phyloP scores from a whole-genome alignment of 805 yeast genomes.

The Wickerhamiella vanderwaltii region DNA sequence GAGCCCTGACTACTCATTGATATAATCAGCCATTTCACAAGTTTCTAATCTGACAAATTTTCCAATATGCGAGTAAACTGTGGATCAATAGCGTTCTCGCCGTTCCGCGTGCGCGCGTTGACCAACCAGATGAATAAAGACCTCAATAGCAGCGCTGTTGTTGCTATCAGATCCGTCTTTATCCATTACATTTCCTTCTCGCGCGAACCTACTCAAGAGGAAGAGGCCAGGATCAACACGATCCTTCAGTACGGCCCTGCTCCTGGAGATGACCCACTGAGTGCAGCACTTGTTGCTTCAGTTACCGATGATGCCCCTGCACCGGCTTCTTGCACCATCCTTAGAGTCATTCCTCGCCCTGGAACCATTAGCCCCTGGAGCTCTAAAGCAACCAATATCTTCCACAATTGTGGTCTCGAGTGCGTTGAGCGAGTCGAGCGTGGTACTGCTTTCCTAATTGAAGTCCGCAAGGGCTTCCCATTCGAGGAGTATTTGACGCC shows the following conservation, averaged over 20 bases:
- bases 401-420: slow-evolving; percentile 73
- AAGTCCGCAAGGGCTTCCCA: slow-evolving; percentile 61
- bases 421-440: slow-evolving; percentile 79
- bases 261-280: slow-evolving; percentile 39
- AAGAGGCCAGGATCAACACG: slow-evolving; percentile 35
- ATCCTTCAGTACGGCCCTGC: slow-evolving; percentile 66
- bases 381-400: slow-evolving; percentile 92
- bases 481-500: slow-evolving; percentile 42
- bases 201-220: slow-evolving; percentile 21
- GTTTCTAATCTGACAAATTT: slow-evolving; percentile 6
- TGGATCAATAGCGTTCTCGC: slow-evolving; percentile 85
- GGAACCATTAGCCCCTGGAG: slow-evolving; percentile 99
- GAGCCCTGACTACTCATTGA: too few relatives aligned
- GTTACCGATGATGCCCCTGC: slow-evolving; percentile 21
- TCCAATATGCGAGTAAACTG: slow-evolving; percentile 19
- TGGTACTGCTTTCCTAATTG: slow-evolving; percentile 65
- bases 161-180: slow-evolving; percentile 58
- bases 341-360: slow-evolving; percentile 76
- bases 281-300: slow-evolving; percentile 32
- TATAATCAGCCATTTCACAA: too few relatives aligned
- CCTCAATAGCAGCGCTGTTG: slow-evolving; percentile 54
- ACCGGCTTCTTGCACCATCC: slow-evolving; percentile 36
- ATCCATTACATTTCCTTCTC: slow-evolving; percentile 68
- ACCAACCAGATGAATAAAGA: slow-evolving; percentile 59
- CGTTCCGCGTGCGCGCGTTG: slow-evolving; percentile 68